Evolutionary conservation across 2,329 filamentous ascomycete species (phyloP).

Genomic region (Botrytis medusae): DNA sequence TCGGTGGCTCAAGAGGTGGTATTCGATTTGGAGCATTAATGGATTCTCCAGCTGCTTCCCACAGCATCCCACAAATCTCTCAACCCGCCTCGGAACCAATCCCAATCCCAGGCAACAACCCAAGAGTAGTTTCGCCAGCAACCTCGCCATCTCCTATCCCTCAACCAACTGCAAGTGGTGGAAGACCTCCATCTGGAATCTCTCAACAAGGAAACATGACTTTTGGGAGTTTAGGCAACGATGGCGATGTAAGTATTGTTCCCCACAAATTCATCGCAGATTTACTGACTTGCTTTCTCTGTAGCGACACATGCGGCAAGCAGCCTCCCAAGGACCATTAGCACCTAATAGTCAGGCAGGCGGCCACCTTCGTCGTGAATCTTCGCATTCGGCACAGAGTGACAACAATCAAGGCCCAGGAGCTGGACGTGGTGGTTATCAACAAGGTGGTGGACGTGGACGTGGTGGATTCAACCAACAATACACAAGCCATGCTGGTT

Average conservation of each 20-base stretch:
- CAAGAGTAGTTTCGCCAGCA: slow-evolving; percentile 77
- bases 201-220: slow-evolving; percentile 67
- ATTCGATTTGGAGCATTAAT: slow-evolving; percentile 81
- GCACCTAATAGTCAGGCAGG: slow-evolving; percentile 59
- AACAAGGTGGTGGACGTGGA: slow-evolving; percentile 55
- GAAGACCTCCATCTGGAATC: slow-evolving; percentile 74
- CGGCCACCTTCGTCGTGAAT: slow-evolving; percentile 83
- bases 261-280: slow-evolving; percentile 33
- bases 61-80: slow-evolving; percentile 63
- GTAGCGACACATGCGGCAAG: slow-evolving; percentile 68
- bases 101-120: slow-evolving; percentile 62
- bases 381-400: slow-evolving; percentile 77
- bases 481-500: slow-evolving; percentile 50
- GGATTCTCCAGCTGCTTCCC: slow-evolving; percentile 64
- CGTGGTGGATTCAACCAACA: slow-evolving; percentile 58
- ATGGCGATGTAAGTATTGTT: slow-evolving; percentile 69
- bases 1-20: slow-evolving; percentile 58
- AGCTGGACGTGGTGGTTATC: slow-evolving; percentile 52
- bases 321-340: slow-evolving; percentile 60
- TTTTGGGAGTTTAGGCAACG: slow-evolving; percentile 81
- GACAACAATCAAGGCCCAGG: slow-evolving; percentile 61
- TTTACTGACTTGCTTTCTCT: slow-evolving; percentile 34
- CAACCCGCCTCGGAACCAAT: slow-evolving; percentile 52
- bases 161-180: slow-evolving; percentile 71
- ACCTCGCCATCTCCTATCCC: slow-evolving; percentile 93